phyloP scores from a whole-genome alignment of 2,329 filamentous ascomycete species.

The Ascochyta pisi region DNA sequence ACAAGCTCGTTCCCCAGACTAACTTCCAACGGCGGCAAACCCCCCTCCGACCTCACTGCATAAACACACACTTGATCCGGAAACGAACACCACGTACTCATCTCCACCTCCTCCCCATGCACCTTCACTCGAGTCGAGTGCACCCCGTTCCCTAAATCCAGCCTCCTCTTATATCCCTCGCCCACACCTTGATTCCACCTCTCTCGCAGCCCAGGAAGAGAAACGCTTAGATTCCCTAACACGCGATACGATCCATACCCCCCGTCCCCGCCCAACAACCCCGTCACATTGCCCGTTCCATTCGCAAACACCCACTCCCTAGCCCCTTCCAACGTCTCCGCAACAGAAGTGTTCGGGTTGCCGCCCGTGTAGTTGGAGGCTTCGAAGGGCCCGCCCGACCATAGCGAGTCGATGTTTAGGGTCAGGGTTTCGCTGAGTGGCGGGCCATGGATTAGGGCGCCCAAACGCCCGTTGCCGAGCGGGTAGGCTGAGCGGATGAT shows the following conservation, averaged over 20 bases:
- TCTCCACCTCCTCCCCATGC: slow-evolving; percentile 43
- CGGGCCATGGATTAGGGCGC: slow-evolving; percentile 55
- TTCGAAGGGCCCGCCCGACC: slow-evolving; percentile 60
- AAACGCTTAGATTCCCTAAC: slow-evolving; percentile 56
- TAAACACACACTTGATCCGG: slow-evolving; percentile 54
- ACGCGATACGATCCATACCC: slow-evolving; percentile 58
- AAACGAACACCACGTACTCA: slow-evolving; percentile 55
- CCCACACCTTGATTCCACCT: slow-evolving; percentile 4
- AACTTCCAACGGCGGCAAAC: slow-evolving; percentile 53
- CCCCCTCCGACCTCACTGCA: slow-evolving; percentile 34
- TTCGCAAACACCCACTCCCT: slow-evolving; percentile 58
- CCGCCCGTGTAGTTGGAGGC: slow-evolving; percentile 55
- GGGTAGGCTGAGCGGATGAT: slow-evolving; percentile 49
- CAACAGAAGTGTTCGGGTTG: slow-evolving; percentile 51
- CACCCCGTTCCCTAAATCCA: slow-evolving; percentile 56
- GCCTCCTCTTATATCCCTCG: slow-evolving; percentile 49
- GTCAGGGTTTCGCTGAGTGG: slow-evolving; percentile 53
- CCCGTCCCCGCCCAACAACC: slow-evolving; percentile 47
- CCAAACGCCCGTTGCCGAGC: slow-evolving; percentile 59
- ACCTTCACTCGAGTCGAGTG: slow-evolving; percentile 18
- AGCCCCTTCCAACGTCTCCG: slow-evolving; percentile 49
- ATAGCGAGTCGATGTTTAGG: slow-evolving; percentile 59
- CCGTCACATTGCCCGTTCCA: slow-evolving; percentile 54
- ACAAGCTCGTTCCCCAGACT: slow-evolving; percentile 53
- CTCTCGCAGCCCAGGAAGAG: slow-evolving; percentile 37